Percentiles rank a stretch among this genome's conserved stretches.
These are phyloP conservation scores for Typha latifolia DNA, from an alignment of 176 grass and related monocot genomes.

Conservation along the genomic window DNA sequence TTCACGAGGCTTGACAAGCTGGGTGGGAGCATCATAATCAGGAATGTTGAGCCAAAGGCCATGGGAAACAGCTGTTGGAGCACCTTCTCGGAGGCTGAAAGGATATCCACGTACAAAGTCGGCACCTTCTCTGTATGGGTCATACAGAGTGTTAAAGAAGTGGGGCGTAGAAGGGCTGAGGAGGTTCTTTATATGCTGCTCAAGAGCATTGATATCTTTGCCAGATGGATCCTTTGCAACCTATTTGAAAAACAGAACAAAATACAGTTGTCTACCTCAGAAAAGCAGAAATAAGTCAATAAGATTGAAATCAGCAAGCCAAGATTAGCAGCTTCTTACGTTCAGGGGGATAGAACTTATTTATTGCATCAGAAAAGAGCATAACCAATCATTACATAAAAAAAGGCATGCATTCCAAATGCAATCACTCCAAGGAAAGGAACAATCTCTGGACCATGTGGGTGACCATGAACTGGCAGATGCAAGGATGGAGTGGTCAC, in stretches of 20 bases:
- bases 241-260: slow-evolving; percentile 10
- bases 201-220: slow-evolving; percentile 52
- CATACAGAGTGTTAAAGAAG: slow-evolving; percentile 70
- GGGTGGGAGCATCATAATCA: slow-evolving; percentile 58
- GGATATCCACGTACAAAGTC: slow-evolving; percentile 69
- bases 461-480: neutral
- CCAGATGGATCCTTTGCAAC: slow-evolving; percentile 61
- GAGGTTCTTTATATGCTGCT: slow-evolving; percentile 65
- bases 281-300: neutral
- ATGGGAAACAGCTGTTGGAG: slow-evolving; percentile 35
- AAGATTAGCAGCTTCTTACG: neutral
- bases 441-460: neutral
- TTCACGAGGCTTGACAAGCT: slow-evolving; percentile 63
- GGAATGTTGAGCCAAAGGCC: slow-evolving; percentile 60
- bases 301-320: neutral
- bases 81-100: slow-evolving; percentile 59
- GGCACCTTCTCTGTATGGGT: slow-evolving; percentile 34
- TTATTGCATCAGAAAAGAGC: neutral
- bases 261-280: neutral
- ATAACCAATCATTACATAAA: neutral
- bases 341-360: neutral
- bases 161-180: slow-evolving; percentile 50
- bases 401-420: neutral
- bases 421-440: neutral
- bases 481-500: neutral